phyloP scores from a whole-genome alignment of 192 early-diverging fungal species.

The Pilobolus umbonatus region DNA sequence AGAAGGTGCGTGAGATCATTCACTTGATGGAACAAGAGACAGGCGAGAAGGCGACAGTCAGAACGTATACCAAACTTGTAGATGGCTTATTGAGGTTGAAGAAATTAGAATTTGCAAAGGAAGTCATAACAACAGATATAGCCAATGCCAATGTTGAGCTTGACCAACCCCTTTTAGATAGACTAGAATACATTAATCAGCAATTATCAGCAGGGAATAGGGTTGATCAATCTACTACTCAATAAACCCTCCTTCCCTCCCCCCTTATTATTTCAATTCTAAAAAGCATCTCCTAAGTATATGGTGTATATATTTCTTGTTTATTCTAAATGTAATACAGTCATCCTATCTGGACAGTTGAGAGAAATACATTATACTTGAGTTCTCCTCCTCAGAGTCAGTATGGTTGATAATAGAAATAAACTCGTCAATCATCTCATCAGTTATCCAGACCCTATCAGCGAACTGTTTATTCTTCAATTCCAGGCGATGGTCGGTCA shows the following conservation, averaged over 20 bases:
- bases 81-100: constrained; percentile 12
- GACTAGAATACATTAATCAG: constrained; percentile 1
- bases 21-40: constrained; percentile 15
- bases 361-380: neutral
- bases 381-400: neutral
- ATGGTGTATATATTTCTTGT: neutral
- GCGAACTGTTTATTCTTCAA: neutral
- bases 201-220: too few relatives aligned
- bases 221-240: too few relatives aligned
- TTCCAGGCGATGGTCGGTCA: neutral
- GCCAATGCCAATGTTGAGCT: neutral
- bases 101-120: constrained; percentile 6
- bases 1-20: constrained; percentile 16
- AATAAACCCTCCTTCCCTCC: too few relatives aligned
- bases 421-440: constrained; percentile 8
- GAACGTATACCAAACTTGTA: constrained; percentile 13
- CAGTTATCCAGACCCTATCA: neutral
- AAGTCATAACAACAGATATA: constrained; percentile 16
- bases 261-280: too few relatives aligned
- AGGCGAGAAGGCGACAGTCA: constrained; percentile 2
- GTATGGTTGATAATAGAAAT: neutral
- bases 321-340: too few relatives aligned
- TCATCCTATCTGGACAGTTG: neutral
- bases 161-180: neutral
- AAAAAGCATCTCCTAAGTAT: neutral